phyloP scores from a whole-genome alignment of 2,329 filamentous ascomycete genomes.

The Bipolaris victoriae region DNA sequence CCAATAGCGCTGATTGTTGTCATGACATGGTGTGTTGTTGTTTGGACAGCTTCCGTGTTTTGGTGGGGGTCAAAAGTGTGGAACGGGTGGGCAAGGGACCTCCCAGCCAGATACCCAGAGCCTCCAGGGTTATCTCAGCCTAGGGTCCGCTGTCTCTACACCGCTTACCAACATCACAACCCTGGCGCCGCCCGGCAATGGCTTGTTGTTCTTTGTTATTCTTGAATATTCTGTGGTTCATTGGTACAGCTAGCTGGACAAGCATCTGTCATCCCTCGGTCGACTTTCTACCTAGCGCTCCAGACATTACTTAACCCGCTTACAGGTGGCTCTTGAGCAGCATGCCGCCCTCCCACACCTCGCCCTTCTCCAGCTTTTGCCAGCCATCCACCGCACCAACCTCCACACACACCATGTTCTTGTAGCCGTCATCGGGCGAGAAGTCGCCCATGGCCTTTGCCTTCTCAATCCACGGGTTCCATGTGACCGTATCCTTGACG shows the following conservation, averaged over 20 bases:
- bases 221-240: constrained; percentile 4
- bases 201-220: not conserved
- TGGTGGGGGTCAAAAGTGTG: constrained; percentile 18
- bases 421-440: constrained; percentile 84
- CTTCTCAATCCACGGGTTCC: constrained; percentile 96
- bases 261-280: not conserved
- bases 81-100: constrained; percentile 21
- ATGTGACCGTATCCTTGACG: constrained; percentile 86
- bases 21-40: constrained; percentile 32
- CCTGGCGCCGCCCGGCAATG: not conserved
- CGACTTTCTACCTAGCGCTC: not conserved
- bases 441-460: constrained; percentile 84
- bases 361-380: constrained; percentile 82
- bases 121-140: not conserved
- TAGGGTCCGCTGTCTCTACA: not conserved
- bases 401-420: constrained; percentile 94
- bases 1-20: constrained; percentile 24
- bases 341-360: constrained; percentile 70
- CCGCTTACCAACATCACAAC: constrained; percentile 7
- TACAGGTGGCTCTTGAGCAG: constrained; percentile 56
- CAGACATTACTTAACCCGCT: not conserved
- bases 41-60: constrained; percentile 18
- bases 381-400: constrained; percentile 82
- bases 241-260: not conserved
- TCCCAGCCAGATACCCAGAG: constrained; percentile 11